Evolutionary conservation across 176 grass and related monocot species (phyloP).

Genomic region (Oryza brachyantha): DNA sequence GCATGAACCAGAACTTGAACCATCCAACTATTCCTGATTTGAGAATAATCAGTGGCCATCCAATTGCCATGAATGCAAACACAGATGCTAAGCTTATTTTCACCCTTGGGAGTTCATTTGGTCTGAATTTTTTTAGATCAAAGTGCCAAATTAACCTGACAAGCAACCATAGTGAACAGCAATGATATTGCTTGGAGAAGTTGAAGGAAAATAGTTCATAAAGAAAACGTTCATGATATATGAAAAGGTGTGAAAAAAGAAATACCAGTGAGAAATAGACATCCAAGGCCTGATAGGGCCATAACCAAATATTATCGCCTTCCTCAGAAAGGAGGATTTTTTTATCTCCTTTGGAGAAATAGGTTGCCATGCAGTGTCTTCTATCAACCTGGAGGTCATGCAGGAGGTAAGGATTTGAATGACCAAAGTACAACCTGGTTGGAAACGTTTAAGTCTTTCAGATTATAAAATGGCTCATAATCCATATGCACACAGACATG

Average conservation of each 20-base stretch:
- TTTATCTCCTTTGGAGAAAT: constrained; percentile 76
- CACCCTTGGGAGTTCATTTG: constrained; percentile 79
- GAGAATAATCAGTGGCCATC: constrained; percentile 93
- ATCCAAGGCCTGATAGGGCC: constrained; percentile 96
- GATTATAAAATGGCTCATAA: constrained; percentile 6
- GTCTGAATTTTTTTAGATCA: constrained; percentile 80
- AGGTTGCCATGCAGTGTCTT: constrained; percentile 98
- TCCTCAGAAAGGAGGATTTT: constrained; percentile 52
- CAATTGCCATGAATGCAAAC: constrained; percentile 91
- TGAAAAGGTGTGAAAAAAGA: constrained; percentile 19
- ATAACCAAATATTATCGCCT: constrained; percentile 91
- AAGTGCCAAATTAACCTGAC: constrained; percentile 90
- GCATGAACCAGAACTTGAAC: constrained; percentile 99
- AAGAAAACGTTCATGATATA: background rate
- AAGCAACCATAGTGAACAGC: constrained; percentile 29
- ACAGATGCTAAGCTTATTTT: constrained; percentile 95
- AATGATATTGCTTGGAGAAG: constrained; percentile 10
- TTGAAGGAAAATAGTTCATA: constrained; percentile 14
- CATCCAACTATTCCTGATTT: constrained; percentile 78
- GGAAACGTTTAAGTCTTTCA: constrained; percentile 19
- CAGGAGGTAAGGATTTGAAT: constrained; percentile 27
- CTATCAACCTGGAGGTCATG: constrained; percentile 58
- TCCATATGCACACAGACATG: background rate
- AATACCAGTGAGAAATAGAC: constrained; percentile 96
- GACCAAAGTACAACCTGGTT: background rate